phyloP scores from a whole-genome alignment of 768 basidiomycete species.

The Russula olivacea region DNA sequence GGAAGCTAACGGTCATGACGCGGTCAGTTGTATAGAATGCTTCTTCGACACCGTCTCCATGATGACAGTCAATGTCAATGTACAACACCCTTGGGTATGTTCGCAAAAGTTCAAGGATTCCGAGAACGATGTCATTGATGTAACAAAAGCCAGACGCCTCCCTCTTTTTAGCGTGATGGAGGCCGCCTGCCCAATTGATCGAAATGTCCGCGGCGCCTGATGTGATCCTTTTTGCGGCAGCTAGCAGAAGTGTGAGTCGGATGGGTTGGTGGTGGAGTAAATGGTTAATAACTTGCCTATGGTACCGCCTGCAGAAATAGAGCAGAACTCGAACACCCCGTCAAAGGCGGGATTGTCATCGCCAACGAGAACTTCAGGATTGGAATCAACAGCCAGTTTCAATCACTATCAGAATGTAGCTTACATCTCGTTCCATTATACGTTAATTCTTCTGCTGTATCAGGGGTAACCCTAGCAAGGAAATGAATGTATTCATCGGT shows the following conservation, averaged over 20 bases:
- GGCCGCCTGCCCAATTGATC: constrained; percentile 97
- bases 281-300: constrained; percentile 42
- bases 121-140: constrained; percentile 95
- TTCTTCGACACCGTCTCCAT: constrained; percentile 98
- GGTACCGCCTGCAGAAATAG: constrained; percentile 93
- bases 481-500: constrained; percentile 98
- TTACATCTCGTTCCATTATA: constrained; percentile 80
- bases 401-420: constrained; percentile 29
- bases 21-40: constrained; percentile 97
- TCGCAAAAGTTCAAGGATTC: constrained; percentile 88
- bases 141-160: constrained; percentile 99
- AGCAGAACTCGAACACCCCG: constrained; percentile 94
- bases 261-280: not conserved
- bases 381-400: not conserved
- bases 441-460: constrained; percentile 82
- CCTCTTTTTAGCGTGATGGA: constrained; percentile 99
- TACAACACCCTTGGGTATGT: constrained; percentile 84
- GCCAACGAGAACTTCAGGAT: constrained; percentile 50
- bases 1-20: constrained; percentile 96
- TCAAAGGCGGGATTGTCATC: constrained; percentile 98
- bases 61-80: constrained; percentile 97
- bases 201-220: constrained; percentile 75
- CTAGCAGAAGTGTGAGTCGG: constrained; percentile 34
- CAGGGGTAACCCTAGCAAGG: constrained; percentile 80
- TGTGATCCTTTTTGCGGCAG: constrained; percentile 73